Evolutionary conservation across 2,329 filamentous ascomycete genomes (phyloP).

Genomic region (Pyrenochaeta sp.): DNA sequence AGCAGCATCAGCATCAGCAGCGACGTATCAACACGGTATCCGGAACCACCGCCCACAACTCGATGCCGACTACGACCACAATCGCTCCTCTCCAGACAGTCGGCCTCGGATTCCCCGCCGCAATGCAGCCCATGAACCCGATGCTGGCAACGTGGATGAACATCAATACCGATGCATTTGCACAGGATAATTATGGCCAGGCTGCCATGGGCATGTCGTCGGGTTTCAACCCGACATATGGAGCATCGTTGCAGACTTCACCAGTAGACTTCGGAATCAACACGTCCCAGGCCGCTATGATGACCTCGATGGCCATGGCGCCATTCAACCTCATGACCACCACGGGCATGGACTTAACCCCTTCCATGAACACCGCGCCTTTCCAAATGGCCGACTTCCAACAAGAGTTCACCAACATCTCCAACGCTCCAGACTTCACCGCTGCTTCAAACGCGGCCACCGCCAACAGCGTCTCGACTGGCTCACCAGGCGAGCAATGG

Average conservation of each 20-base stretch:
- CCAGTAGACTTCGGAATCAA: conserved; percentile 58
- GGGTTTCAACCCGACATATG: conserved; percentile 51
- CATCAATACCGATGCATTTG: conserved; percentile 44
- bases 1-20: conserved; percentile 35
- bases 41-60: conserved; percentile 32
- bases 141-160: conserved; percentile 56
- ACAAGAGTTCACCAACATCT: conserved; percentile 66
- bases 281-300: conserved; percentile 47
- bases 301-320: conserved; percentile 54
- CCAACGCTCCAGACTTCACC: conserved; percentile 59
- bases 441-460: conserved; percentile 30
- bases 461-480: conserved; percentile 55
- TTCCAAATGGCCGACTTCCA: conserved; percentile 73
- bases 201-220: conserved; percentile 44
- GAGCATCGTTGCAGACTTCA: conserved; percentile 54
- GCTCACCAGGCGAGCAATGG: conserved; percentile 80
- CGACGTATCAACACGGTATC: conserved; percentile 40
- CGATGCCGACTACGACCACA: conserved; percentile 35
- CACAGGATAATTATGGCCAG: conserved; percentile 40
- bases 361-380: conserved; percentile 37
- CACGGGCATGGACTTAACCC: conserved; percentile 54
- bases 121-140: conserved; percentile 46
- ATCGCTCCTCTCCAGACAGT: conserved; percentile 47
- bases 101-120: conserved; percentile 42
- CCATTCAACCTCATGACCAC: conserved; percentile 53